Evolutionary conservation across 2,329 filamentous ascomycete genomes (phyloP).

Genomic region (Ophiostoma ulmi): DNA sequence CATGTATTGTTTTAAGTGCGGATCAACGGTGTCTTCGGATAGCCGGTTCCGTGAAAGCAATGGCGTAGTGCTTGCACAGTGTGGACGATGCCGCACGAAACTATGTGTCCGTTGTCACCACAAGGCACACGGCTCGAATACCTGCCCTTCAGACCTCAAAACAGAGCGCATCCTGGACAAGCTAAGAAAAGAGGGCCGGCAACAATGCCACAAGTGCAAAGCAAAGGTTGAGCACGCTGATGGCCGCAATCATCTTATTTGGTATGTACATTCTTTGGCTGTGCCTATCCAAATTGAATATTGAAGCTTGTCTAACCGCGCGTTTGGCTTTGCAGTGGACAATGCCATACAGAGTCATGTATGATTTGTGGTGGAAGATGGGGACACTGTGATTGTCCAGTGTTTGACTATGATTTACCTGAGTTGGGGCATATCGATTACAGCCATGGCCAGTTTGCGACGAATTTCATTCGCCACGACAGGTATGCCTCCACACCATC

Average conservation of each 20-base stretch:
- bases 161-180: constrained; percentile 58
- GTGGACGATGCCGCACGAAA: constrained; percentile 64
- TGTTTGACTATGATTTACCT: constrained; percentile 61
- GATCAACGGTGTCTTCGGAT: constrained; percentile 71
- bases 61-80: constrained; percentile 64
- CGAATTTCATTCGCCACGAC: constrained; percentile 34
- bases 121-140: constrained; percentile 63
- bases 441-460: constrained; percentile 42
- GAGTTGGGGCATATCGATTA: constrained; percentile 53
- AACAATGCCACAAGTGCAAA: constrained; percentile 69
- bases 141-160: constrained; percentile 68
- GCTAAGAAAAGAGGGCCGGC: constrained; percentile 65
- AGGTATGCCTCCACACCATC: constrained; percentile 34
- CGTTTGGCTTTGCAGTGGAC: not conserved
- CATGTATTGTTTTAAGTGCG: constrained; percentile 75
- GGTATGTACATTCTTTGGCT: constrained; percentile 47
- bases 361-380: constrained; percentile 78
- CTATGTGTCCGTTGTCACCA: constrained; percentile 70
- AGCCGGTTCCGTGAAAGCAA: constrained; percentile 58
- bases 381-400: constrained; percentile 78
- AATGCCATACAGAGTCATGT: constrained; percentile 76
- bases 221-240: constrained; percentile 72
- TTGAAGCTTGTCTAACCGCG: constrained; percentile 15
- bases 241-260: constrained; percentile 85
- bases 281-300: not conserved